A percentile compares a stretch with the other conserved stretches of the same genome.
Conservation (phyloP, 1,139 yeast genomes). For the Groenewaldozyma auringiensis region DNA sequence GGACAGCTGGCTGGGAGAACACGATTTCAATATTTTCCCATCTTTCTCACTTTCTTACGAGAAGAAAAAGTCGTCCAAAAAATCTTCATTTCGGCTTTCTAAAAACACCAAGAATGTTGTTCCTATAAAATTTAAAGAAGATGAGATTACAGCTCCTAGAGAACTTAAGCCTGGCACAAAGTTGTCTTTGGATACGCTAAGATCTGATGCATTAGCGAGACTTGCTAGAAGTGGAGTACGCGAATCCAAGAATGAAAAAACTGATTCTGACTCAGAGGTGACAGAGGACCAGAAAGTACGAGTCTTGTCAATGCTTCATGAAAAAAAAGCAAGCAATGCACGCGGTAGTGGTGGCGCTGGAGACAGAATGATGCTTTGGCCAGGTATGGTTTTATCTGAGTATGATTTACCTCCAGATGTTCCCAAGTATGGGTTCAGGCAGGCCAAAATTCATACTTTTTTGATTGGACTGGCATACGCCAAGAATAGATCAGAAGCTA, state of each 20-base stretch:
- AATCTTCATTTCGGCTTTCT: neutral
- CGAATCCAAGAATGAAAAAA: too few species aligned
- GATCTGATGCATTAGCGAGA: constrained; percentile 1
- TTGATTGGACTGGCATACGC: neutral
- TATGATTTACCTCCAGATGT: neutral
- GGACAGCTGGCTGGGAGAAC: neutral
- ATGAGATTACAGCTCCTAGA: neutral
- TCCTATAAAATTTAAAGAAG: too few species aligned
- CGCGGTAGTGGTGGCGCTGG: too few species aligned
- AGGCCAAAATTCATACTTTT: neutral
- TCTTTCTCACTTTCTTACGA: neutral
- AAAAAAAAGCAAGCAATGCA: too few species aligned
- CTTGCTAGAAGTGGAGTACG: neutral
- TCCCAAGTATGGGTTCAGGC: neutral
- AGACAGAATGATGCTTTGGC: neutral
- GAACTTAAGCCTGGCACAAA: neutral
- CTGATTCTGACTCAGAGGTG: too few species aligned
- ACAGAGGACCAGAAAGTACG: too few species aligned
- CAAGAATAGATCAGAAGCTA: neutral
- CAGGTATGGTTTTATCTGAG: neutral
- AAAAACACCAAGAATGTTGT: neutral
- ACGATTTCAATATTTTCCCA: neutral
- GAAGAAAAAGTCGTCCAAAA: neutral
- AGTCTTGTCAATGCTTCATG: too few species aligned
- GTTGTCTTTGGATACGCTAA: neutral